Conservation (phyloP, 148 eudicot genomes). For the Agrostemma githago region DNA sequence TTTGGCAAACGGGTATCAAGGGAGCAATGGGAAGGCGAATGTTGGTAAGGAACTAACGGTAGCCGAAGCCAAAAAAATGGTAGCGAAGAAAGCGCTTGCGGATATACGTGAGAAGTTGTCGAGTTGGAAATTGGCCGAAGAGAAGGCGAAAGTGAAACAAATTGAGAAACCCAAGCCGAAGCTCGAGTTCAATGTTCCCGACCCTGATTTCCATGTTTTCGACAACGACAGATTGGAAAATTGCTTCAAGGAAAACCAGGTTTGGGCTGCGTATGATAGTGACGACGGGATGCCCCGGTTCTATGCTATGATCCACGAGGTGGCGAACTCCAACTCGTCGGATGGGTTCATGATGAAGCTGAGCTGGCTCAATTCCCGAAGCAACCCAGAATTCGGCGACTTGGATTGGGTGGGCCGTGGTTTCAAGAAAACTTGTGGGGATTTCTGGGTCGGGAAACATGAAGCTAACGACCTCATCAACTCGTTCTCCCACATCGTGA, state of each 20-base stretch:
- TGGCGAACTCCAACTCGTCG: conserved; percentile 20
- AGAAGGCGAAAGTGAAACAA: conserved; percentile 33
- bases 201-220: conserved; percentile 67
- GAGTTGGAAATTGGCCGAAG: conserved; percentile 35
- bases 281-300: conserved; percentile 76
- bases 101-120: conserved; percentile 42
- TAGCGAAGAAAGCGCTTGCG: conserved; percentile 40
- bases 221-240: conserved; percentile 47
- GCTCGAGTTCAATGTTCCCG: conserved; percentile 45
- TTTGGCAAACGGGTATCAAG: conserved; percentile 21
- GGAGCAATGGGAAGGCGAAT: conserved; percentile 23
- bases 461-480: conserved; percentile 34
- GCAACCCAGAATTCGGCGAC: conserved; percentile 40
- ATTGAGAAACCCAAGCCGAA: conserved; percentile 28
- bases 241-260: conserved; percentile 47
- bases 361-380: conserved; percentile 59
- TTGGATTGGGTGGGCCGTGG: conserved; percentile 50
- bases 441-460: conserved; percentile 46
- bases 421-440: conserved; percentile 54
- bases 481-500: conserved; percentile 56
- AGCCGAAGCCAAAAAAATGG: conserved; percentile 40
- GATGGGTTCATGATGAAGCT: conserved; percentile 45
- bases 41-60: conserved; percentile 39
- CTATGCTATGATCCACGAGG: conserved; percentile 53
- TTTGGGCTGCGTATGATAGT: conserved; percentile 66